These are phyloP conservation scores for Lentinus brumalis DNA, from an alignment of 768 basidiomycete species.

Conservation along the genomic window DNA sequence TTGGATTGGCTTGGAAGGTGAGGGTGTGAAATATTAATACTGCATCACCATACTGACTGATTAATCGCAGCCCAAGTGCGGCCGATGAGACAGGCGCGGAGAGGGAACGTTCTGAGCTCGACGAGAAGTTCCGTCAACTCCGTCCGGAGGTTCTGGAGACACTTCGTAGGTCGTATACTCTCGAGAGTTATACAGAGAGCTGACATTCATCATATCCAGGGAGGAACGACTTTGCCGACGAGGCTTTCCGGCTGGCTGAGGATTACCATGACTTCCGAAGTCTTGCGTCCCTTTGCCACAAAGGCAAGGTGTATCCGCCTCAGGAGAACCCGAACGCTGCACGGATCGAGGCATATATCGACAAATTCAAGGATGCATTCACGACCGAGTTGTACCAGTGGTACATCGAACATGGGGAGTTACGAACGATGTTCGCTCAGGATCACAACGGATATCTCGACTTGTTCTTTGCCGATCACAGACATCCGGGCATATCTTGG, in stretches of 20 bases:
- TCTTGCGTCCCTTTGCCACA: constrained; percentile 83
- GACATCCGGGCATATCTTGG: constrained; percentile 75
- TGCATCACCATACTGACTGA: not conserved
- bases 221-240: constrained; percentile 58
- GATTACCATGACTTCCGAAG: constrained; percentile 83
- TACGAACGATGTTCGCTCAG: constrained; percentile 80
- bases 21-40: not conserved
- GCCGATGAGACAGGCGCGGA: constrained; percentile 50
- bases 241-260: constrained; percentile 85
- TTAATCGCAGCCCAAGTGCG: constrained; percentile 44
- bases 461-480: constrained; percentile 64
- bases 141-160: constrained; percentile 80
- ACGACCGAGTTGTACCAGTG: constrained; percentile 89
- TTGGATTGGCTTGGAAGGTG: constrained; percentile 68
- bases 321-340: constrained; percentile 62
- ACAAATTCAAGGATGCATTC: constrained; percentile 80
- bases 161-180: constrained; percentile 58
- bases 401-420: constrained; percentile 89
- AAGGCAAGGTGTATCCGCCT: constrained; percentile 61
- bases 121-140: constrained; percentile 67
- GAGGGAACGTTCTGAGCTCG: constrained; percentile 59
- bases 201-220: constrained; percentile 44
- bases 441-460: constrained; percentile 71
- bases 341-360: constrained; percentile 71
- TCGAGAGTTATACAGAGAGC: not conserved